A percentile compares a stretch with the other conserved stretches of the same genome.
phyloP scores from a whole-genome alignment of 2,329 filamentous ascomycete genomes.

The Penicillium sp. region DNA sequence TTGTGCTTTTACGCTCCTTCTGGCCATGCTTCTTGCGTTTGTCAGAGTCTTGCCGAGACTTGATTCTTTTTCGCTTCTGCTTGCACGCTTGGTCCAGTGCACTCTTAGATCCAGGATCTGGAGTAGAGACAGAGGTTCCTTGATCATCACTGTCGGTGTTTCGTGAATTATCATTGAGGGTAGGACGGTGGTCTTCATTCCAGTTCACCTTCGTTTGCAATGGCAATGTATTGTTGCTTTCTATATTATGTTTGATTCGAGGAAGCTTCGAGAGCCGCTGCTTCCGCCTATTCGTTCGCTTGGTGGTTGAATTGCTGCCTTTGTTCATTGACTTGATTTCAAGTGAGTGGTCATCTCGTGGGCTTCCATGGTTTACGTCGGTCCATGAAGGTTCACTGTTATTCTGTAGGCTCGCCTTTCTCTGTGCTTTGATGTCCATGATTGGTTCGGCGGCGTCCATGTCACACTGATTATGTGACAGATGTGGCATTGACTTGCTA shows the following conservation, averaged over 20 bases:
- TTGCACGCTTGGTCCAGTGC: slow-evolving; percentile 1
- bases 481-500: slow-evolving; percentile 3
- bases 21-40: slow-evolving; percentile 12
- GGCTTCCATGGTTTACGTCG: too few relatives aligned
- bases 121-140: slow-evolving; percentile 16
- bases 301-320: too few relatives aligned
- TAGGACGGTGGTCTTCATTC: slow-evolving; percentile 30
- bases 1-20: neutral
- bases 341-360: too few relatives aligned
- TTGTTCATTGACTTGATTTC: too few relatives aligned
- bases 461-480: too few relatives aligned
- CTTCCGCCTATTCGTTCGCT: too few relatives aligned
- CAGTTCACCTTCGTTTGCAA: slow-evolving; percentile 23
- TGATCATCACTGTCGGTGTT: slow-evolving; percentile 3
- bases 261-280: too few relatives aligned
- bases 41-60: neutral
- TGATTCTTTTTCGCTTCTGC: slow-evolving; percentile 4
- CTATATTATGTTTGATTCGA: too few relatives aligned
- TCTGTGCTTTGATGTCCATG: too few relatives aligned
- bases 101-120: slow-evolving; percentile 2
- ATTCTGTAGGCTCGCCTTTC: too few relatives aligned
- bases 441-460: too few relatives aligned
- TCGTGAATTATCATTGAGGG: slow-evolving; percentile 15
- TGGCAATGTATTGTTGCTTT: slow-evolving; percentile 15
- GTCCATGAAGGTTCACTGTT: too few relatives aligned